Evolutionary conservation across 352 stramenopile genomes (phyloP), one percentile per base, ranked within the genome.

Genomic region (Phytophthora uliginosa): DNA sequence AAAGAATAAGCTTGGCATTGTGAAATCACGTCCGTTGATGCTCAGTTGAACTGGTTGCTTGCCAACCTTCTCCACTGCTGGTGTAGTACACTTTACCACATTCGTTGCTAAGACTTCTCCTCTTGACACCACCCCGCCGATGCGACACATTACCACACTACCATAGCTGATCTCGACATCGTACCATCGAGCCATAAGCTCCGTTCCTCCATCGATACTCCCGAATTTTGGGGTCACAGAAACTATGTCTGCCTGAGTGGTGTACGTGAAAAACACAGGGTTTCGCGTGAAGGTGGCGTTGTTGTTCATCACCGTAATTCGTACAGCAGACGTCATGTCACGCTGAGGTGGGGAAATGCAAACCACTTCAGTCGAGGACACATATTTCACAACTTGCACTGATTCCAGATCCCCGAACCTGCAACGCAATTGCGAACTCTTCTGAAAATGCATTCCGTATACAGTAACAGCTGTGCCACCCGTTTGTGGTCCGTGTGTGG

Each of bases 401-500:
- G 61, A 36, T 13, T 66, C 74, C 2, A 78, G 56, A 22, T 82
- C 74, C 4, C 92, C 95, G 87, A 99, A 98, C 34, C 78, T 77
- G 69, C 95, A 98, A 7, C 73, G 66, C 40, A 97, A 72, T 3
- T 53, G n/a, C 0, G 73, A 71, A 13, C 81, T 80, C 10, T 77
- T 78, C 28, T 63, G 79, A 63, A 98, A 98, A 59, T 98, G 79
- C 63, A 85, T 86, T 10, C 95, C 95, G 22, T 91, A 83, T 4
- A 99, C 71, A 28, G 79, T 97, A 13, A 98, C 89, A 4, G 76
- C 63, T 1, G 94, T 98, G 28, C 84, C 92, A 36, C 93, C 94
- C 20, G 70, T 79, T 58, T 88, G 73, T 24, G 93, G 89, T 0
- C 95, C 95, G 36, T 87, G 82, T 2, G 65, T 76, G 22, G 95